Conservation (phyloP, 352 stramenopile species). For the Globisporangium rhizosaccharum region DNA sequence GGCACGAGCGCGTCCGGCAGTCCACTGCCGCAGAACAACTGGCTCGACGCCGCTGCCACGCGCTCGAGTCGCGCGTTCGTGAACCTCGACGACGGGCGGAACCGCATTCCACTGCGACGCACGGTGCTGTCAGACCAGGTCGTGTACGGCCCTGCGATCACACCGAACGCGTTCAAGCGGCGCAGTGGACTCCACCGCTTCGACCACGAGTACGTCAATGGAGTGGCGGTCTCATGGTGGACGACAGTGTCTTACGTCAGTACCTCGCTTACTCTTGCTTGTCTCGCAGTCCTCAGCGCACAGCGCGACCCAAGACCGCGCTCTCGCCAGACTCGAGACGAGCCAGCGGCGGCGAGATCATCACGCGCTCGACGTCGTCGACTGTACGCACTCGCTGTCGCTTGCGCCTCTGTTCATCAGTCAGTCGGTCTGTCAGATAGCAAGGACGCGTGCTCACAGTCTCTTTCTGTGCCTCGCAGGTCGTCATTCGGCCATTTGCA, state of each 20-base stretch:
- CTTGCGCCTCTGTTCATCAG: neutral
- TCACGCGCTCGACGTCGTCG: slow-evolving; percentile 36
- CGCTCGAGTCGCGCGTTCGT: slow-evolving; percentile 18
- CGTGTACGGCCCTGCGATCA: slow-evolving; percentile 62
- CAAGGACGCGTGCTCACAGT: neutral
- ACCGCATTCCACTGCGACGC: slow-evolving; percentile 54
- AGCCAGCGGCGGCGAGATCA: slow-evolving; percentile 27
- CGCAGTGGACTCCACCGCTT: neutral
- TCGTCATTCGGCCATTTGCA: slow-evolving; percentile 53
- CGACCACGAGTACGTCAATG: slow-evolving; percentile 10
- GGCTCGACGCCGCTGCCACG: slow-evolving; percentile 3
- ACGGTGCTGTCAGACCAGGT: slow-evolving; percentile 48
- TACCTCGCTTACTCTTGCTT: neutral
- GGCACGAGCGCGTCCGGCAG: neutral
- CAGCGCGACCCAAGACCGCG: slow-evolving; percentile 28
- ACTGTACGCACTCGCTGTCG: slow-evolving; percentile 18
- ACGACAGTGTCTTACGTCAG: neutral
- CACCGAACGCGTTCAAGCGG: slow-evolving; percentile 30
- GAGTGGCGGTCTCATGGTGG: neutral
- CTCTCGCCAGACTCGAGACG: slow-evolving; percentile 14
- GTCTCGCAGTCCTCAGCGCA: neutral
- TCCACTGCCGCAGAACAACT: slow-evolving; percentile 10
- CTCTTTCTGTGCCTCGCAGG: slow-evolving; percentile 12
- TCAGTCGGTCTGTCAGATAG: neutral
- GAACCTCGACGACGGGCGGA: slow-evolving; percentile 51